Conservation (phyloP, 2,329 filamentous ascomycete species). For the Daldinia eschscholtzii region DNA sequence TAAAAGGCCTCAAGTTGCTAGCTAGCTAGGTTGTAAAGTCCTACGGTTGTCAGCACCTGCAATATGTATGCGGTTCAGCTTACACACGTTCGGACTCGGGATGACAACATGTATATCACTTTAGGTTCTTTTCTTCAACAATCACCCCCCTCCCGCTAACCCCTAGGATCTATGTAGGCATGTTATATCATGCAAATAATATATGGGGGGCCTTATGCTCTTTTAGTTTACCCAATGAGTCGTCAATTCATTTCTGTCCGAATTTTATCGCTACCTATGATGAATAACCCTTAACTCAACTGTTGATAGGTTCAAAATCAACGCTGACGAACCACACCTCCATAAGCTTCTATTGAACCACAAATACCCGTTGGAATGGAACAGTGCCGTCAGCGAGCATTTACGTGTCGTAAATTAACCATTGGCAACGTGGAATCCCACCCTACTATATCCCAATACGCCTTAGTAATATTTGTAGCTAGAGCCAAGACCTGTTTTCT, state of each 20-base stretch:
- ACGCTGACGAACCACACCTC: slow-evolving; percentile 20
- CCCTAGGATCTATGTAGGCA: background rate
- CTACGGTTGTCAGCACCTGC: background rate
- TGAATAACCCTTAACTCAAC: background rate
- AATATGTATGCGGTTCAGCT: background rate
- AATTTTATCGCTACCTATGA: slow-evolving; percentile 14
- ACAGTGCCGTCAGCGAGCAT: slow-evolving; percentile 45
- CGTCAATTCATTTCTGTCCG: slow-evolving; percentile 10
- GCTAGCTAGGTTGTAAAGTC: background rate
- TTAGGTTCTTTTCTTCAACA: background rate
- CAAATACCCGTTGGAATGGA: slow-evolving; percentile 38
- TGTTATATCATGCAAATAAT: slow-evolving; percentile 4
- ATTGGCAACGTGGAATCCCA: slow-evolving; percentile 38
- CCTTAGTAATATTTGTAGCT: slow-evolving; percentile 23
- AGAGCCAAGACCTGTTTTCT: slow-evolving; percentile 9
- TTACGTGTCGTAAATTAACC: slow-evolving; percentile 48
- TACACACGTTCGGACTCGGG: background rate
- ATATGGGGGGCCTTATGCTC: background rate
- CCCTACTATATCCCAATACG: slow-evolving; percentile 31
- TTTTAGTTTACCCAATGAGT: background rate
- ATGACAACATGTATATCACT: background rate
- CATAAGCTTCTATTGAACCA: slow-evolving; percentile 24
- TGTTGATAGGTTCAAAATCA: slow-evolving; percentile 19
- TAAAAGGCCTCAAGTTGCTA: background rate
- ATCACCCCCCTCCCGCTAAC: too few relatives aligned